These are phyloP conservation scores for Gossypium raimondii DNA, from an alignment of 345 rosid species.

Conservation along the genomic window DNA sequence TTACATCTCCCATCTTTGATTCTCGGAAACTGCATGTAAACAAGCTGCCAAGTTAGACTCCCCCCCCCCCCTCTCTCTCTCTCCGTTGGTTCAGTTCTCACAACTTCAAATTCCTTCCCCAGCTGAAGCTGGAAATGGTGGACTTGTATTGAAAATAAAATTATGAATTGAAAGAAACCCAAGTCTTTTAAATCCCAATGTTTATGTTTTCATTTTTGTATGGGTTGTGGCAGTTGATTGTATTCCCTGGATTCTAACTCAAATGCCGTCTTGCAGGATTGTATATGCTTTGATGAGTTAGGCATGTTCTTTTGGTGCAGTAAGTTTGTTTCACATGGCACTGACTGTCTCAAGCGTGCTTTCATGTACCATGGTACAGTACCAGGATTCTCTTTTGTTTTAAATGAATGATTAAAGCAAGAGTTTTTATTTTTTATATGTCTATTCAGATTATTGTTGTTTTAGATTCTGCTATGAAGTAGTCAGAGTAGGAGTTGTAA, in stretches of 20 bases:
- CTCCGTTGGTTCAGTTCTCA: background rate
- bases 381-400: background rate
- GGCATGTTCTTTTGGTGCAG: constrained; percentile 15
- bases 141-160: background rate
- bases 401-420: background rate
- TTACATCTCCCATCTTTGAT: background rate
- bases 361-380: constrained; percentile 15
- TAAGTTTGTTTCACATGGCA: constrained; percentile 16
- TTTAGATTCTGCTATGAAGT: constrained; percentile 6
- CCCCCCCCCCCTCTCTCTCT: too few relatives aligned
- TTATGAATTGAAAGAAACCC: background rate
- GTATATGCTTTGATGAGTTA: constrained; percentile 8
- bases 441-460: background rate
- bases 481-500: background rate
- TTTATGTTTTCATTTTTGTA: background rate
- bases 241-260: background rate
- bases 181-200: background rate
- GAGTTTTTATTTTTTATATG: background rate
- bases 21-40: background rate
- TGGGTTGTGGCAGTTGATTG: background rate
- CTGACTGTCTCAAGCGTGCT: background rate
- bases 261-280: constrained; percentile 15
- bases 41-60: background rate
- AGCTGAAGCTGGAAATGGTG: background rate
- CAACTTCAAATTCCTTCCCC: background rate